Percentiles rank a stretch among this genome's conserved stretches.
Conservation (phyloP, 768 basidiomycete genomes). For the Trametes cinnabarina region DNA sequence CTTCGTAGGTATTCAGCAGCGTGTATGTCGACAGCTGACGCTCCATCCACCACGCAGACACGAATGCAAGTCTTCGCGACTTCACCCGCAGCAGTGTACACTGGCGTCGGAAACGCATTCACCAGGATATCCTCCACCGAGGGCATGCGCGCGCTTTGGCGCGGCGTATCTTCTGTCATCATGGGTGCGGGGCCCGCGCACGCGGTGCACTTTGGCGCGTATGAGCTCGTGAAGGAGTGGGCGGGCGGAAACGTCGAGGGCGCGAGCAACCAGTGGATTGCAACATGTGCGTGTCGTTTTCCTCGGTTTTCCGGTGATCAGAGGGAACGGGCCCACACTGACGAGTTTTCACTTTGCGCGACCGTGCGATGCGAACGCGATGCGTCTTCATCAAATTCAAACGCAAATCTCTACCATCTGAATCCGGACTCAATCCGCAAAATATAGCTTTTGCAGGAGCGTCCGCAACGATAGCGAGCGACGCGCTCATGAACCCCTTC, state of each 20-base stretch:
- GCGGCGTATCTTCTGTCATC: constrained; percentile 94
- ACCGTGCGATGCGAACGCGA: not conserved
- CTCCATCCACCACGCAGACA: too few relatives aligned
- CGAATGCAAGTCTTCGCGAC: constrained; percentile 98
- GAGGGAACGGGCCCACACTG: not conserved
- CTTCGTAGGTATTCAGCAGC: too few relatives aligned
- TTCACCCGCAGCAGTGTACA: constrained; percentile 83
- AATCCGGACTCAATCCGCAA: not conserved
- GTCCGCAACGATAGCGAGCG: constrained; percentile 89
- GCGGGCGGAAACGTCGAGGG: constrained; percentile 76
- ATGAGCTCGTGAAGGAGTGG: constrained; percentile 93
- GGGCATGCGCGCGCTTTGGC: constrained; percentile 87
- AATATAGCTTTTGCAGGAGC: constrained; percentile 84
- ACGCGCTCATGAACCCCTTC: constrained; percentile 99
- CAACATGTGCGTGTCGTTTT: constrained; percentile 67
- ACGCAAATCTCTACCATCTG: not conserved
- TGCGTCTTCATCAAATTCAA: not conserved
- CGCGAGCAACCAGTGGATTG: constrained; percentile 74
- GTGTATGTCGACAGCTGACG: too few relatives aligned
- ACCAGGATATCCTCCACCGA: constrained; percentile 92
- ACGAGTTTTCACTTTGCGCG: not conserved
- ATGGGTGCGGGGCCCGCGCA: constrained; percentile 97
- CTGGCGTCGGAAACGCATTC: constrained; percentile 87
- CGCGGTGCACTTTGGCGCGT: constrained; percentile 94
- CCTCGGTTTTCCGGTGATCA: not conserved